Base-by-base conservation (phyloP, 345 rosid species). In the Cardamine occulta region DNA sequence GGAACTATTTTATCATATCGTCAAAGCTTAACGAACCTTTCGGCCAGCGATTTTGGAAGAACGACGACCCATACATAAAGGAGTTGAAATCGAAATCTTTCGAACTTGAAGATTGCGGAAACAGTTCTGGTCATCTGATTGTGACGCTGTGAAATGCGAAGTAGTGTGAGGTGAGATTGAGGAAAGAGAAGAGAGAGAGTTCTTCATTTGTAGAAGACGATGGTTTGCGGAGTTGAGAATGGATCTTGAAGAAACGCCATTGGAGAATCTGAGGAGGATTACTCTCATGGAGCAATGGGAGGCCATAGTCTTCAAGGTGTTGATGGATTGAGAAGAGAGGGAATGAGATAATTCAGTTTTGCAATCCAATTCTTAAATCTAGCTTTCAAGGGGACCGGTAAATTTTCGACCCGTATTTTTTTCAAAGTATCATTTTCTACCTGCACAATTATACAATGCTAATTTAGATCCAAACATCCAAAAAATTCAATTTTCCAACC, bases 31-130 rank as follows among this genome's bases (percentile, higher is more conserved):
- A 32, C 63, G 44, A 58, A 58, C 97, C 96, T 91, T 94, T 70
- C 95, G 83, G 37, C 93, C 95, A 23, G 98, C 96, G 58, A 94
- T 91, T 72, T 91, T 94, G 82, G 84, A 78, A 66, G 98, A 94
- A 71, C 93, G 92, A 76, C 97, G 74, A 75, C 98, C 96, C 97
- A 88, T 88, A 79, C 89, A 84, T n/a, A 88, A 70, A 71, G 88
- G 91, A 80, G 93, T 76, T 37, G 68, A 86, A 14, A 87, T 81
- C 85, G 87, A 84, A 70, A 94, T 81, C 85, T 64, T 80, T 72
- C 96, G 79, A 11, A 78, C 60, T 48, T 79, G 87, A 51, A 53
- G 34, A 10, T 73, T 66, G 34, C 42, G 15, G 15, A 2, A 55
- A 23, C 35, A 45, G n/a, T 42, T 54, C 39, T 49, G 74, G 26